A percentile compares a stretch with the other conserved stretches of the same genome.
These are phyloP conservation scores for Nigrograna mackinnonii DNA, from an alignment of 2,329 filamentous ascomycete genomes.

Conservation along the genomic window DNA sequence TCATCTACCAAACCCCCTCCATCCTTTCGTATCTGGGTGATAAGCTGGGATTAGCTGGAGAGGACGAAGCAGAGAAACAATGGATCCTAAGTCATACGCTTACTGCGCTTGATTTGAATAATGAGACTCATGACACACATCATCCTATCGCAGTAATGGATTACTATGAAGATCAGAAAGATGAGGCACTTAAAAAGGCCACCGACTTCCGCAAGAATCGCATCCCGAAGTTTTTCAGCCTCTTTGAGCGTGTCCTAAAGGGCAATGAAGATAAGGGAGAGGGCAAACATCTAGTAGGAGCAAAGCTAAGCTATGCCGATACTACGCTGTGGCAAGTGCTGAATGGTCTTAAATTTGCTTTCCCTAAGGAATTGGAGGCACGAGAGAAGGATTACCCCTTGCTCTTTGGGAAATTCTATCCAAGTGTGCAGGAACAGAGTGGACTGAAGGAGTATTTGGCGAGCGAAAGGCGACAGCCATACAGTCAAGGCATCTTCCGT, in stretches of 20 bases:
- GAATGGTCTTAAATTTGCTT: slow-evolving; percentile 63
- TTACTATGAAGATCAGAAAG: slow-evolving; percentile 78
- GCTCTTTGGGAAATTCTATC: slow-evolving; percentile 66
- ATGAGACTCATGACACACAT: slow-evolving; percentile 76
- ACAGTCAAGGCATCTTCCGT: slow-evolving; percentile 69
- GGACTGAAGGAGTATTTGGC: slow-evolving; percentile 70
- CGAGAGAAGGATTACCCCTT: slow-evolving; percentile 61
- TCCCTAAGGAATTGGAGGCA: slow-evolving; percentile 66
- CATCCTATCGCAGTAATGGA: slow-evolving; percentile 65
- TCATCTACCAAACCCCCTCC: slow-evolving; percentile 71
- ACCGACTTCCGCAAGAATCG: slow-evolving; percentile 63
- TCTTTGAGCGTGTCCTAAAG: slow-evolving; percentile 69
- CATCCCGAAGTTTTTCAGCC: slow-evolving; percentile 73
- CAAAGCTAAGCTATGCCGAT: slow-evolving; percentile 71
- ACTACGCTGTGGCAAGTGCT: slow-evolving; percentile 72
- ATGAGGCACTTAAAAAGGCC: slow-evolving; percentile 62
- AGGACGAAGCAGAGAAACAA: slow-evolving; percentile 55
- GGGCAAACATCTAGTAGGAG: slow-evolving; percentile 68
- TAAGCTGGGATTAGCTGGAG: slow-evolving; percentile 59
- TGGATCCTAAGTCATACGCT: slow-evolving; percentile 66
- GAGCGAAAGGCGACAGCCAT: slow-evolving; percentile 66
- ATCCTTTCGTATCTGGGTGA: slow-evolving; percentile 73
- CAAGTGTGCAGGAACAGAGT: slow-evolving; percentile 63
- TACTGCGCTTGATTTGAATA: slow-evolving; percentile 72
- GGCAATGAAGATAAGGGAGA: slow-evolving; percentile 60